Base-by-base conservation (phyloP, 2,329 filamentous ascomycete genomes). In the Pseudonectria foliicola region DNA sequence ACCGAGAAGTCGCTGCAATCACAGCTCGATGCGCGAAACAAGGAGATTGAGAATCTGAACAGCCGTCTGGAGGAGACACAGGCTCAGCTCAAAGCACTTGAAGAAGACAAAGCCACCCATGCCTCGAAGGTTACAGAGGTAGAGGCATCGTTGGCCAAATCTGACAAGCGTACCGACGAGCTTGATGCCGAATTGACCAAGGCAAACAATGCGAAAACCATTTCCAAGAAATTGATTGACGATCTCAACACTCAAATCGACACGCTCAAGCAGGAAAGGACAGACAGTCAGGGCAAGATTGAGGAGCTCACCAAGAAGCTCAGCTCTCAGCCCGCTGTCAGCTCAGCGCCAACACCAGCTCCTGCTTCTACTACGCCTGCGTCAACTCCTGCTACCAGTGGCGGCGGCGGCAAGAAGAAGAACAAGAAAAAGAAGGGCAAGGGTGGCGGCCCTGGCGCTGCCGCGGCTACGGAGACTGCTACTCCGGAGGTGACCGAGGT, bases 391-490 rank as follows among this genome's bases (percentile, higher is more conserved):
- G 38, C 52, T 7, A 28, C 51, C 6, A 37, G 38, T 10, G 33
- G 45, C 11, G 42, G 42, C 4, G 42, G 44, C 4, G 52, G 53
- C 0, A 67, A 68, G 40, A 75, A 71, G 39, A 90, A 88, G 63
- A 93, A 86, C 61, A 89, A 85, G 60, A 93, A 88, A 57, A 94
- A 90, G 68, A 95, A 93, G 73, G 84, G 81, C 62, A 90, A 89
- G 67, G 77, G 75, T 13, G 75, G 71, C 23, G 77, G n/a, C n/a
- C n/a, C 74, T 44, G 59, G 59, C 6, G 57, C 60, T 6, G 60
- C 67, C 7, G 59, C 63, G n/a, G 10, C n/a, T n/a, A 12, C 21
- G 7, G 48, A 52, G 3, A 44, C 53, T 4, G 40, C 49, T 15
- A 38, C 49, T 2, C 40, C 50, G 4, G 45, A 49, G 18, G 47